Conservation (phyloP, 495 filamentous ascomycete species). For the Acidomyces sp. region DNA sequence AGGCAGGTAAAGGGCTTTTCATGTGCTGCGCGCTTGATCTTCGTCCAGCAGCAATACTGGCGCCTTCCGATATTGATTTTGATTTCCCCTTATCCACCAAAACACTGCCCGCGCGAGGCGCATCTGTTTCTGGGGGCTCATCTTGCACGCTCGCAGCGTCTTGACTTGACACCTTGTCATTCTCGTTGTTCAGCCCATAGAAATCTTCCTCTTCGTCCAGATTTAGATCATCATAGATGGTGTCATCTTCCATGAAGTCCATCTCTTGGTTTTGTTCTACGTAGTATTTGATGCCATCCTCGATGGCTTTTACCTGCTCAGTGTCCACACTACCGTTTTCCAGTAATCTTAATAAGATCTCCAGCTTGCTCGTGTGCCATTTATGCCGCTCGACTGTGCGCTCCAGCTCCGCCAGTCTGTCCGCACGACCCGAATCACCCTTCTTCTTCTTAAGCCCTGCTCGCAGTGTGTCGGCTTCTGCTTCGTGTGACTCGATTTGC, state of each 20-base stretch:
- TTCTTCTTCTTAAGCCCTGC: slow-evolving; percentile 90
- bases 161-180: slow-evolving; percentile 83
- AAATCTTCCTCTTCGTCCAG: slow-evolving; percentile 76
- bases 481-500: slow-evolving; percentile 84
- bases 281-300: slow-evolving; percentile 90
- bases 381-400: slow-evolving; percentile 81
- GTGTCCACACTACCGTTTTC: slow-evolving; percentile 85
- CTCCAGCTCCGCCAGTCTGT: slow-evolving; percentile 76
- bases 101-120: slow-evolving; percentile 31
- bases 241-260: slow-evolving; percentile 84
- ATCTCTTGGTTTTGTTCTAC: slow-evolving; percentile 76
- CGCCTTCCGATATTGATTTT: slow-evolving; percentile 30
- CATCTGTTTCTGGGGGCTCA: slow-evolving; percentile 54
- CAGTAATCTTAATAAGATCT: slow-evolving; percentile 75
- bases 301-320: slow-evolving; percentile 68
- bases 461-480: slow-evolving; percentile 74
- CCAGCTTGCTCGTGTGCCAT: slow-evolving; percentile 87
- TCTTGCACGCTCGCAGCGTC: slow-evolving; percentile 88
- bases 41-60: slow-evolving; percentile 33
- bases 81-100: slow-evolving; percentile 42
- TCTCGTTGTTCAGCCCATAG: slow-evolving; percentile 70
- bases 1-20: slow-evolving; percentile 81
- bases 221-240: slow-evolving; percentile 89
- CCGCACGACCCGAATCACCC: slow-evolving; percentile 65
- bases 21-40: slow-evolving; percentile 71